Base-by-base conservation (phyloP, 371 early-diverging fungal species). In the Mucor ambiguus region DNA sequence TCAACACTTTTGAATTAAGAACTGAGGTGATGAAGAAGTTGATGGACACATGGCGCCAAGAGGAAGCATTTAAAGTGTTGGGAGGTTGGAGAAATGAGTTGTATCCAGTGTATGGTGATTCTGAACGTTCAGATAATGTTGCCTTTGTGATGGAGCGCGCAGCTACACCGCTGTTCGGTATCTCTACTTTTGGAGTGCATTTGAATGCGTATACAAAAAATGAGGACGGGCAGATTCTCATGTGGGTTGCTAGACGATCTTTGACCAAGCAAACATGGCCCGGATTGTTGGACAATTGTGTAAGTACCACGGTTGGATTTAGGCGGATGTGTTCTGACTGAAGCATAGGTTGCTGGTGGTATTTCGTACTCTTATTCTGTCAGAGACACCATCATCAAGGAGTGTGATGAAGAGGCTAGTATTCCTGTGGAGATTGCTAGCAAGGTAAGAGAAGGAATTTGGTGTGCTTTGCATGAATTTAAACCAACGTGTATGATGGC, bases 381-480 rank as follows among this genome's bases (percentile, higher is more conserved):
- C 0, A 66, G 75, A 37, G 88, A 85, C 28, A 90, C 92, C 2
- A 81, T 95, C 18, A 66, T 95, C 35, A 93, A 95, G 70, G 98
- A 98, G 67, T 95, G 94, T 68, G 84, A 83, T 64, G 98, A 98
- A 77, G 97, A 98, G 72, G 97, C 93, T 3, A 89, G 87, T 30
- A 83, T 97, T 38, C 88, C 92, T 0, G 29, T 37, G 6, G 61
- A 73, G 0, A 63, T 91, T 44, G 88, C 91, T n/a, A 44, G 67
- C 24, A 80, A 71, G 67, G 79, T 79, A 76, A 49, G 24, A 10
- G 10, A 22, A 11, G 3, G 22, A 2, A 4, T 10, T 37, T 37
- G 11, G 14, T 37, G 37, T 37, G 14, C 14, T 37, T 37, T 37
- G 37, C 14, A 37, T 12, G 1, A 37, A 37, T 37, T 14, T 1